Base-by-base conservation (phyloP, 768 basidiomycete species). In the Panaeolus papilionaceus region DNA sequence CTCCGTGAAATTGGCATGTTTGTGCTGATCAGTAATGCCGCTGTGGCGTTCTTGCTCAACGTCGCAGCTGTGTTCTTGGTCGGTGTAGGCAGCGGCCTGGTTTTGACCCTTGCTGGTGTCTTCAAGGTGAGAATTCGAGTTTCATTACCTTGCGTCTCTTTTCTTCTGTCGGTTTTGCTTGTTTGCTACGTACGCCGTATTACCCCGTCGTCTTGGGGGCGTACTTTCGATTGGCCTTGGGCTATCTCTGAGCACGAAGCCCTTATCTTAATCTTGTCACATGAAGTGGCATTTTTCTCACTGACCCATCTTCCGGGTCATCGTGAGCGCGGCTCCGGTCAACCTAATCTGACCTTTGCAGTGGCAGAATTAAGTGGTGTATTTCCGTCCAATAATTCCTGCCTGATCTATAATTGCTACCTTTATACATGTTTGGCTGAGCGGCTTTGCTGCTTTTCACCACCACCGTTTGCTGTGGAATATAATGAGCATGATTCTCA, bases 21-120 rank as follows among this genome's bases (percentile, higher is more conserved):
- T 10, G 81, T 97, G 69, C 83, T 98, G 62, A 1, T 97, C 68
- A 85, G 89, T 72, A 99, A 99, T 76, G 98, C 97, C 0, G 76
- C 81, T 54, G 86, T 95, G 38, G 96, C 97, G 0, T 96, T 99
- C 82, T 82, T 90, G 42, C 84, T 98, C 69, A 98, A 98, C 75
- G 85, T 98, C 45, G 94, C 96, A 1, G 96, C 96, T 10, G 96
- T 98, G 20, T 98, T 96, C 83, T 84, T 98, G 73, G 95, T 98
- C 39, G 88, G 95, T 49, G 92, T 89, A 0, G 96, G 91, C 16
- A 92, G 91, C 62, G 95, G 96, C 1, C 83, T 98, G 67, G 88
- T 98, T 20, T 82, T 98, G 70, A 98, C 96, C 2, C 86, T 99
- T 4, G 96, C 96, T 2, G 96, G 96, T 16, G 96, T 98, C 28